These are phyloP conservation scores for Lunasporangiospora selenospora DNA, from an alignment of 192 early-diverging fungal species.

Conservation along the genomic window DNA sequence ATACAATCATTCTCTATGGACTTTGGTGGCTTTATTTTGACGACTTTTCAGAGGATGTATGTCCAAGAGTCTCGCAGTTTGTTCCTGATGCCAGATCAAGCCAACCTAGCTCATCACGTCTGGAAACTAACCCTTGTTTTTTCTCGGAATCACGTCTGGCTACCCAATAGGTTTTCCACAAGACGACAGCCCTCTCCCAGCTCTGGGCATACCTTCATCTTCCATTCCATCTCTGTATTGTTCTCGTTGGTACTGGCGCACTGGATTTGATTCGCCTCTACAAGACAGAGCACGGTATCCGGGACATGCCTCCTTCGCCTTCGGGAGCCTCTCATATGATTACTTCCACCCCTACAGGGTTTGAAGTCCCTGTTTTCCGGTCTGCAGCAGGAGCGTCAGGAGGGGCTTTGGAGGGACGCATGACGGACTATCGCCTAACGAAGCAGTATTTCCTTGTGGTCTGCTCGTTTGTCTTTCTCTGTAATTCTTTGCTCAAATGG, in stretches of 20 bases:
- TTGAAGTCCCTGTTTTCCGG: constrained; percentile 17
- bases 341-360: constrained; percentile 1
- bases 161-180: constrained; percentile 19
- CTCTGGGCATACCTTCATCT: constrained; percentile 57
- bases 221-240: constrained; percentile 53
- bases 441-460: constrained; percentile 34
- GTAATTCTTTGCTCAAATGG: constrained; percentile 38
- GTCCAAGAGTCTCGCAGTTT: too few species aligned
- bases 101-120: not conserved
- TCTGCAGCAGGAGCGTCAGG: not conserved
- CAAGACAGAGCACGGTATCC: constrained; percentile 27
- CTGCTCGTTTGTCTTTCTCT: constrained; percentile 31
- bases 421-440: constrained; percentile 19
- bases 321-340: not conserved
- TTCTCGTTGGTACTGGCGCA: constrained; percentile 49
- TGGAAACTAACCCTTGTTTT: not conserved
- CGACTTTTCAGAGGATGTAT: constrained; percentile 58
- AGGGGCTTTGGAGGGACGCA: not conserved
- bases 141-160: too few species aligned
- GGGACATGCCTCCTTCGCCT: not conserved
- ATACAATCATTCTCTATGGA: constrained; percentile 46
- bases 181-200: constrained; percentile 37
- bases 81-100: too few species aligned
- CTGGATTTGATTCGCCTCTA: constrained; percentile 38
- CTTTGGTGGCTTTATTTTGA: constrained; percentile 63